A percentile compares a stretch with the other conserved stretches of the same genome.
Evolutionary conservation across 2,329 filamentous ascomycete species (phyloP).

Genomic region (Xylaria sp.): DNA sequence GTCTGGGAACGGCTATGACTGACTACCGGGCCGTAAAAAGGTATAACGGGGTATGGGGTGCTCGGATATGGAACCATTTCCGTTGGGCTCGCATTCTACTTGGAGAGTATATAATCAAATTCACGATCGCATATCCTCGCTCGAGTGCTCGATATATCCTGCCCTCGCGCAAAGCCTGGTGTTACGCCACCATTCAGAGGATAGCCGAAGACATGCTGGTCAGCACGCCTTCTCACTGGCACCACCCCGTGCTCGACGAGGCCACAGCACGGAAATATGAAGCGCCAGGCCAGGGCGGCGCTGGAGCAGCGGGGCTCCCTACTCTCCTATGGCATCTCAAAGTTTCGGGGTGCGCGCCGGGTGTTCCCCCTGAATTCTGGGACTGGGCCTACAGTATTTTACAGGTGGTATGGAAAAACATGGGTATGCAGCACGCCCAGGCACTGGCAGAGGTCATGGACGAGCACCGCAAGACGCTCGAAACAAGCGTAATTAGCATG

Average conservation of each 20-base stretch:
- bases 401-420: constrained; percentile 55
- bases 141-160: constrained; percentile 45
- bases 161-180: constrained; percentile 39
- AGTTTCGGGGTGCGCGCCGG: constrained; percentile 53
- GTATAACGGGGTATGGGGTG: constrained; percentile 60
- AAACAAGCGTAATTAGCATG: constrained; percentile 18
- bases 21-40: no score
- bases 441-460: constrained; percentile 51
- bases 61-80: constrained; percentile 63
- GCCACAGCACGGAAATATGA: constrained; percentile 45
- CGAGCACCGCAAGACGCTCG: constrained; percentile 34
- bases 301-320: constrained; percentile 55
- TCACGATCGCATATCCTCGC: constrained; percentile 46
- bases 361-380: constrained; percentile 50
- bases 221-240: constrained; percentile 57
- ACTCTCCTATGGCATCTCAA: constrained; percentile 56
- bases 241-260: constrained; percentile 52
- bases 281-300: constrained; percentile 47
- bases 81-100: constrained; percentile 62
- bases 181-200: constrained; percentile 44
- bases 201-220: constrained; percentile 52
- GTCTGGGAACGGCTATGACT: no score
- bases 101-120: constrained; percentile 55
- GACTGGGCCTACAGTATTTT: constrained; percentile 52
- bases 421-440: constrained; percentile 58